Evolutionary conservation across 2,329 filamentous ascomycete species (phyloP).

Genomic region (Botrytis sinoallii): DNA sequence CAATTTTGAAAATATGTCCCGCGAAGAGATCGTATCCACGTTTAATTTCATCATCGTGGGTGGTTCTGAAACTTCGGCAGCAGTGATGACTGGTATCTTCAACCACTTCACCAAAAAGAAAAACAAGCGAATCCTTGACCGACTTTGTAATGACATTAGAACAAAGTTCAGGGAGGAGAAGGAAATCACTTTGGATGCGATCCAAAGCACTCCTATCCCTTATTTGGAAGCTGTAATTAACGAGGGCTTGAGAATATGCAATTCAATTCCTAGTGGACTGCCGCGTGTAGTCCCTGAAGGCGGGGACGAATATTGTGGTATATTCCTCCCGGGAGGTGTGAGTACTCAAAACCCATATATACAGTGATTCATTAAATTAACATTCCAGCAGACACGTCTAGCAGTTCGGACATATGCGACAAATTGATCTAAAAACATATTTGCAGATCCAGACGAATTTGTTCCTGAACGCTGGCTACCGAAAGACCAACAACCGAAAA

Average conservation of each 20-base stretch:
- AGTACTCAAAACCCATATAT: neutral
- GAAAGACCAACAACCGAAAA: constrained; percentile 14
- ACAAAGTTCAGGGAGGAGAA: constrained; percentile 38
- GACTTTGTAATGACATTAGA: constrained; percentile 42
- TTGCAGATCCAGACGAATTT: constrained; percentile 18
- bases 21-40: constrained; percentile 14
- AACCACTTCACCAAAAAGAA: constrained; percentile 28
- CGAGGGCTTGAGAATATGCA: constrained; percentile 7
- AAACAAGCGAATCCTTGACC: constrained; percentile 36
- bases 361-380: neutral
- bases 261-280: constrained; percentile 2
- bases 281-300: constrained; percentile 8
- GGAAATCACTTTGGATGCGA: constrained; percentile 40
- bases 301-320: neutral
- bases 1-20: constrained; percentile 24
- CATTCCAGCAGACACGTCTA: constrained; percentile 17
- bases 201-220: neutral
- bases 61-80: constrained; percentile 22
- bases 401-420: neutral
- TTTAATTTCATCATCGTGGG: constrained; percentile 20
- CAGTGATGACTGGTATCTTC: constrained; percentile 21
- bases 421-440: constrained; percentile 10
- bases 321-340: constrained; percentile 16
- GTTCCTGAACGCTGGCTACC: constrained; percentile 37
- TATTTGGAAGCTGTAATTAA: constrained; percentile 5